A percentile compares a stretch with the other conserved stretches of the same genome.
Evolutionary conservation across 2,329 filamentous ascomycete species (phyloP).

Genomic region (Phaeosphaeria sp.): DNA sequence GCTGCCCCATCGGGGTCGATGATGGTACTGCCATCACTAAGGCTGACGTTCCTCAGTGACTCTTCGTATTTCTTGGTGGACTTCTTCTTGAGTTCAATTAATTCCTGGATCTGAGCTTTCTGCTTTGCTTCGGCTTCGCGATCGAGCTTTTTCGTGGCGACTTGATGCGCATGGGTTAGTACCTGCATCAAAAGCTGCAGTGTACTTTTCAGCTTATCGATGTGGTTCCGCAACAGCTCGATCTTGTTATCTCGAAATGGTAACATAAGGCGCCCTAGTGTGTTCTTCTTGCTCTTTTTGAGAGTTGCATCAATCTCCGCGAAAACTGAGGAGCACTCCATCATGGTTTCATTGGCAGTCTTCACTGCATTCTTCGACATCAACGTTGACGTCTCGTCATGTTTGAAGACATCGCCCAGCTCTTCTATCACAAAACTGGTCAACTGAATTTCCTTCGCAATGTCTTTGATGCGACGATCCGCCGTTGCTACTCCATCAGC

Average conservation of each 20-base stretch:
- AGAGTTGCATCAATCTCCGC: slow-evolving; percentile 30
- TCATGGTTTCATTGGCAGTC: slow-evolving; percentile 36
- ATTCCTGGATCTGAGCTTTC: slow-evolving; percentile 32
- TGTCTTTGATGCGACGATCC: slow-evolving; percentile 34
- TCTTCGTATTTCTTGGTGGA: slow-evolving; percentile 34
- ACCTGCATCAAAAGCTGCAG: slow-evolving; percentile 38
- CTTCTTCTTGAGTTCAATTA: slow-evolving; percentile 30
- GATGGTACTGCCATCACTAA: slow-evolving; percentile 26
- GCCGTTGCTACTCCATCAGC: slow-evolving; percentile 38
- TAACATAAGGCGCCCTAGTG: slow-evolving; percentile 29
- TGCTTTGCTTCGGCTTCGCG: slow-evolving; percentile 32
- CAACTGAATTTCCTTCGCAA: slow-evolving; percentile 36
- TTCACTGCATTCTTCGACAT: slow-evolving; percentile 33
- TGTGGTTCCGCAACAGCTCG: slow-evolving; percentile 33
- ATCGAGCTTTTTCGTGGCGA: slow-evolving; percentile 31
- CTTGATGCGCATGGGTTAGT: slow-evolving; percentile 32
- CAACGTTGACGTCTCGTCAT: slow-evolving; percentile 27
- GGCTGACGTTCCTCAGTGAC: slow-evolving; percentile 25
- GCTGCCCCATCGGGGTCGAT: slow-evolving; percentile 13
- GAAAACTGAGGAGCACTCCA: slow-evolving; percentile 35
- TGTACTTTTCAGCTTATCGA: slow-evolving; percentile 40
- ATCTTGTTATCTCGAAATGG: slow-evolving; percentile 43
- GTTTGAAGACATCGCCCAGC: slow-evolving; percentile 33
- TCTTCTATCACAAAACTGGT: slow-evolving; percentile 39
- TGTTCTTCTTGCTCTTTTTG: slow-evolving; percentile 35